Percentiles rank a stretch among this genome's conserved stretches.
Conservation (phyloP, 148 eudicot species). For the Rhododendron williamsianum region DNA sequence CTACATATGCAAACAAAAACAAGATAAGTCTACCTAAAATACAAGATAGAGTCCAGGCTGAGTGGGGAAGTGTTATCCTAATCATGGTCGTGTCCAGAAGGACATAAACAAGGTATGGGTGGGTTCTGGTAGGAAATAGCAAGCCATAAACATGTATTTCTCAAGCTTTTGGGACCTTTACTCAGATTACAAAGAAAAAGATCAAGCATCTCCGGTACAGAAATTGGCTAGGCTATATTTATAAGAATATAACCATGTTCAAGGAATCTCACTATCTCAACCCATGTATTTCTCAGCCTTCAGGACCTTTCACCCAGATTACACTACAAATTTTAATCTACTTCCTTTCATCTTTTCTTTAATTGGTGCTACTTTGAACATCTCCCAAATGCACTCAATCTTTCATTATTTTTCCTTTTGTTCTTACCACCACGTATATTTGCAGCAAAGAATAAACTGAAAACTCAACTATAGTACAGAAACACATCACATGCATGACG, state of each 20-base stretch:
- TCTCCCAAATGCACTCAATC: background rate
- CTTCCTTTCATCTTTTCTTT: background rate
- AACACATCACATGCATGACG: background rate
- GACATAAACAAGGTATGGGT: too few relatives aligned
- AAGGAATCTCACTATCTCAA: too few relatives aligned
- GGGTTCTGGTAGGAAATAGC: too few relatives aligned
- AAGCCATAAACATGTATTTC: too few relatives aligned
- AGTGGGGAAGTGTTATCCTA: background rate
- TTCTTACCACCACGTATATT: background rate
- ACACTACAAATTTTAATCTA: background rate
- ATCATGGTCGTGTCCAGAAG: background rate
- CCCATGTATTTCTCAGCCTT: background rate
- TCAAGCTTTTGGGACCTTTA: too few relatives aligned
- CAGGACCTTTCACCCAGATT: background rate
- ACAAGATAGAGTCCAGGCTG: background rate
- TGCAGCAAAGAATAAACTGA: background rate
- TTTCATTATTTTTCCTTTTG: background rate
- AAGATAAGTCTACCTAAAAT: background rate
- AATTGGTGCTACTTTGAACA: background rate
- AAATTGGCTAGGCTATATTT: too few relatives aligned
- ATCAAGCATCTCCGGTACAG: too few relatives aligned
- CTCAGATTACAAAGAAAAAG: too few relatives aligned
- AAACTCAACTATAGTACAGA: background rate
- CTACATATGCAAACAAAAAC: background rate
- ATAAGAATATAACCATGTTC: too few relatives aligned